These are phyloP conservation scores for Globisporangium orthogonon DNA, from an alignment of 352 stramenopile species.

Conservation along the genomic window DNA sequence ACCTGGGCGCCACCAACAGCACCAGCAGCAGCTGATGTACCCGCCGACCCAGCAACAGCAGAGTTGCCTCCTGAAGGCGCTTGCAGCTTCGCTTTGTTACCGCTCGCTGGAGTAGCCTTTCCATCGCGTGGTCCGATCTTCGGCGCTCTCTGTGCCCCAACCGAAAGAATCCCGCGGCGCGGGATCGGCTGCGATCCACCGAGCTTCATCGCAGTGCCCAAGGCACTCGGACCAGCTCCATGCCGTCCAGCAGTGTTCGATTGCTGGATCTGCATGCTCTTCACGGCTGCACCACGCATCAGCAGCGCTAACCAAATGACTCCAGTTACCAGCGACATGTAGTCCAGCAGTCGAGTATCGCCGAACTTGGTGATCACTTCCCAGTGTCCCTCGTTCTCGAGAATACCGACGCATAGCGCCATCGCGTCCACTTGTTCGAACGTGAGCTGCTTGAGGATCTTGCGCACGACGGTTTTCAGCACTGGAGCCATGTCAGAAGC, in stretches of 20 bases:
- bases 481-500: slow-evolving; percentile 66
- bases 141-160: slow-evolving; percentile 11
- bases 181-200: slow-evolving; percentile 44
- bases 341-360: slow-evolving; percentile 63
- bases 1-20: neutral
- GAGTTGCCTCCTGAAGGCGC: slow-evolving; percentile 8
- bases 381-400: slow-evolving; percentile 73
- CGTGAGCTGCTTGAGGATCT: slow-evolving; percentile 74
- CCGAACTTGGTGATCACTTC: slow-evolving; percentile 51
- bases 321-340: slow-evolving; percentile 72
- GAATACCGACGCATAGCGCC: slow-evolving; percentile 65
- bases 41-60: slow-evolving; percentile 1
- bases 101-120: slow-evolving; percentile 19
- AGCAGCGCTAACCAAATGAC: slow-evolving; percentile 72
- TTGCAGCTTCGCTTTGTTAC: slow-evolving; percentile 30
- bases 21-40: neutral
- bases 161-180: slow-evolving; percentile 30
- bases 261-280: slow-evolving; percentile 83
- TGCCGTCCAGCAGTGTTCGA: slow-evolving; percentile 38
- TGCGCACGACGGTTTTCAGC: slow-evolving; percentile 82
- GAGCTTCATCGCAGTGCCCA: slow-evolving; percentile 42
- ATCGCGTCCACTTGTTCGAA: slow-evolving; percentile 85
- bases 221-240: slow-evolving; percentile 18
- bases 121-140: slow-evolving; percentile 22
- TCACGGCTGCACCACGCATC: slow-evolving; percentile 72